phyloP scores from a whole-genome alignment of 176 grass and related monocot species.

The Alloteropsis semialata region DNA sequence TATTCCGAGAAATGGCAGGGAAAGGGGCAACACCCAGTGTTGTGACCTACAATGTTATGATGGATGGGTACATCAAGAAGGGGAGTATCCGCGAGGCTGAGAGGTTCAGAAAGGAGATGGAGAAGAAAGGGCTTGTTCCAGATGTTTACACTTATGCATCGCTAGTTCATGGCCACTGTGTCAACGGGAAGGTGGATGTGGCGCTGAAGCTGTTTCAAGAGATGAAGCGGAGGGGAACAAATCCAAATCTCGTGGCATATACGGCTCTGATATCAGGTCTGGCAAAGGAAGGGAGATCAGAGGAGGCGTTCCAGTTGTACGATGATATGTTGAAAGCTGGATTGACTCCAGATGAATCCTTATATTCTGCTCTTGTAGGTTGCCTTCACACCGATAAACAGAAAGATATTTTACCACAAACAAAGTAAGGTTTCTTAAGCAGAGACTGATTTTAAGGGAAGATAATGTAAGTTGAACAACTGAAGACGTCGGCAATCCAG shows the following conservation, averaged over 20 bases:
- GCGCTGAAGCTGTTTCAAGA: conserved; percentile 68
- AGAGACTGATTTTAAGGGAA: background rate
- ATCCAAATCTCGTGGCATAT: conserved; percentile 67
- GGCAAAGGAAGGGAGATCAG: conserved; percentile 74
- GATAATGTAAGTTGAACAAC: background rate
- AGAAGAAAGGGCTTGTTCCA: conserved; percentile 72
- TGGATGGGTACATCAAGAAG: conserved; percentile 80
- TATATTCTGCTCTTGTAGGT: conserved; percentile 74
- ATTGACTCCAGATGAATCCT: conserved; percentile 62
- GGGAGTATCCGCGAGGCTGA: conserved; percentile 72
- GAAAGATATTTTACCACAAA: background rate
- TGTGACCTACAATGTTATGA: conserved; percentile 83
- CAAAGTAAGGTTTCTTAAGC: conserved; percentile 11
- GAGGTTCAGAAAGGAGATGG: conserved; percentile 81
- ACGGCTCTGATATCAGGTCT: conserved; percentile 79
- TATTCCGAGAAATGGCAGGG: conserved; percentile 67
- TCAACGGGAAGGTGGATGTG: conserved; percentile 66
- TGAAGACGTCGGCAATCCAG: background rate
- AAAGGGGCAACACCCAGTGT: conserved; percentile 45
- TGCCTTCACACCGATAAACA: conserved; percentile 56
- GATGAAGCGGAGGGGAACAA: conserved; percentile 58
- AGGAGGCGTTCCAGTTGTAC: conserved; percentile 73
- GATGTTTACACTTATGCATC: conserved; percentile 79
- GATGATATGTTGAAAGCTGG: conserved; percentile 70
- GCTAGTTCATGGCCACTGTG: conserved; percentile 75